Evolutionary conservation across 2,329 filamentous ascomycete genomes (phyloP).

Genomic region (Alternaria gansuensis): DNA sequence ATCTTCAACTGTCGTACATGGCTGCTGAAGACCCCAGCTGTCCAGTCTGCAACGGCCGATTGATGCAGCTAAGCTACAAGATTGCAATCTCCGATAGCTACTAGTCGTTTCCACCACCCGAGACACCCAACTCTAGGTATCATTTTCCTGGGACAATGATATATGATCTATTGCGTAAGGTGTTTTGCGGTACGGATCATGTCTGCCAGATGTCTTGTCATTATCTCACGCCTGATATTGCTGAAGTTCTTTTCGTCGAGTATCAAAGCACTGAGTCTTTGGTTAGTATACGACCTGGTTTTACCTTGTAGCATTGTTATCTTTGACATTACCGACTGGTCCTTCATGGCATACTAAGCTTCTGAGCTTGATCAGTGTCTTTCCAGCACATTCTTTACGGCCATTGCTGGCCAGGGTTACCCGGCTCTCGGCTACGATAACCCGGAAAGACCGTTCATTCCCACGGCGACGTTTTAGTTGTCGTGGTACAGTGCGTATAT

Average conservation of each 20-base stretch:
- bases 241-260: not conserved
- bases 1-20: conserved; percentile 6
- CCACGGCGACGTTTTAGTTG: not conserved
- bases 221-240: not conserved
- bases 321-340: not conserved
- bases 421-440: not conserved
- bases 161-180: not conserved
- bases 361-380: not conserved
- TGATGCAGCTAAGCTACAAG: conserved; percentile 2
- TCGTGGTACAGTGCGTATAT: not conserved
- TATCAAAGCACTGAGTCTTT: not conserved
- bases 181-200: not conserved
- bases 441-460: not conserved
- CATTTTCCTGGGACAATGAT: not conserved
- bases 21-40: not conserved
- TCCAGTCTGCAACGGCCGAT: not conserved
- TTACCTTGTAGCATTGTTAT: not conserved
- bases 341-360: not conserved
- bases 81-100: not conserved
- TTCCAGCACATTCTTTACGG: not conserved
- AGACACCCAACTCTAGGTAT: too few species aligned
- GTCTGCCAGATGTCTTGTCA: not conserved
- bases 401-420: not conserved
- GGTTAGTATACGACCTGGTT: not conserved
- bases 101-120: not conserved